Conservation (phyloP, 1,139 yeast genomes). For the Taphrina communis region DNA sequence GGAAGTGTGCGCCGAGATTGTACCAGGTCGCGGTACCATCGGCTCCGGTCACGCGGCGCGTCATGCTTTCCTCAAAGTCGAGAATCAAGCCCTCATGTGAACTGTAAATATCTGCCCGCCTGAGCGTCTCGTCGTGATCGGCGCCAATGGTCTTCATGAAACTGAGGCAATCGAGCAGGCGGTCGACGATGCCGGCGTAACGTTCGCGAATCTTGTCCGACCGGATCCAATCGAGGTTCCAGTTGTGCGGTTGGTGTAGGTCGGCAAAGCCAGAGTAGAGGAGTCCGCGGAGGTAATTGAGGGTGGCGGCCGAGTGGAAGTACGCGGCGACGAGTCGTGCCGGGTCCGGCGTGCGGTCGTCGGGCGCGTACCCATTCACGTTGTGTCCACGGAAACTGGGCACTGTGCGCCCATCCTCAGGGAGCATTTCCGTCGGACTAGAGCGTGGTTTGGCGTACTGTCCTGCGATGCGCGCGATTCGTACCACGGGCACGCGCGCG, state of each 20-base stretch:
- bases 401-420: conserved; percentile 50
- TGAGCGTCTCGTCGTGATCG: conserved; percentile 49
- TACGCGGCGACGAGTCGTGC: conserved; percentile 55
- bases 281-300: conserved; percentile 54
- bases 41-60: conserved; percentile 51
- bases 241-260: conserved; percentile 54
- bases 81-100: conserved; percentile 56
- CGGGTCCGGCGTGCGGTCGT: conserved; percentile 55
- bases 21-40: conserved; percentile 50
- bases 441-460: conserved; percentile 54
- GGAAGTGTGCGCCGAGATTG: conserved; percentile 56
- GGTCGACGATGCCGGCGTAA: conserved; percentile 53
- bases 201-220: conserved; percentile 52
- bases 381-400: conserved; percentile 57
- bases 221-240: conserved; percentile 57
- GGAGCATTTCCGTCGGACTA: conserved; percentile 54
- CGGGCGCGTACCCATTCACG: conserved; percentile 55
- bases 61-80: conserved; percentile 56
- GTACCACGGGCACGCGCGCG: conserved; percentile 48
- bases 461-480: conserved; percentile 57
- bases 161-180: conserved; percentile 53
- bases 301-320: conserved; percentile 57
- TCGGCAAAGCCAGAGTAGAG: conserved; percentile 56
- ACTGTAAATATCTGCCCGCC: conserved; percentile 54
- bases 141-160: conserved; percentile 56